A percentile compares a stretch with the other conserved stretches of the same genome.
phyloP scores from a whole-genome alignment of 2,329 filamentous ascomycete species.

The Cryphonectria nitschkei region DNA sequence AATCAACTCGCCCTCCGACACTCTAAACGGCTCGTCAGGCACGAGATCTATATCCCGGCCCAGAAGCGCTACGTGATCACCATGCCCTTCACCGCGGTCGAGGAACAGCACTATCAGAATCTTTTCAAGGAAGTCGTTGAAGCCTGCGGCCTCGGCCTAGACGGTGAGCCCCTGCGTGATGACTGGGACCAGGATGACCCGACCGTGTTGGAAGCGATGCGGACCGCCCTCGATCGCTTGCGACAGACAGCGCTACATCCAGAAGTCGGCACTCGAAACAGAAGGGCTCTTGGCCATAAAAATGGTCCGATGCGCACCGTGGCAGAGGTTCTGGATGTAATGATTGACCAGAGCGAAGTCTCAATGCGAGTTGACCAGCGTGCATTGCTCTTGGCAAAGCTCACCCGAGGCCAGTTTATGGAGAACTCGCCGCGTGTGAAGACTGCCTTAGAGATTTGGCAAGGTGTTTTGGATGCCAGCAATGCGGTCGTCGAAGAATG shows the following conservation, averaged over 20 bases:
- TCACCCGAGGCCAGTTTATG: conserved; percentile 76
- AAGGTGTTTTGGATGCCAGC: conserved; percentile 55
- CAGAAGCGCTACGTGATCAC: conserved; percentile 89
- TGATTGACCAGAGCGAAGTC: conserved; percentile 84
- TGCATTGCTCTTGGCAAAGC: conserved; percentile 61
- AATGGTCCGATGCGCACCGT: conserved; percentile 77
- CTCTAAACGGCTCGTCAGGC: conserved; percentile 78
- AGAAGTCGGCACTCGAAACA: conserved; percentile 72
- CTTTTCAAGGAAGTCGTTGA: conserved; percentile 77
- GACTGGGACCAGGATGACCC: conserved; percentile 68
- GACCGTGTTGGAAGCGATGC: conserved; percentile 69
- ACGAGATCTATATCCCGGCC: conserved; percentile 77
- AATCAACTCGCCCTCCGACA: conserved; percentile 76
- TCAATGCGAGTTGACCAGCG: conserved; percentile 71
- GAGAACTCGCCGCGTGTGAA: conserved; percentile 72
- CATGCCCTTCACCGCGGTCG: conserved; percentile 85
- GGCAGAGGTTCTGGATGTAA: conserved; percentile 82
- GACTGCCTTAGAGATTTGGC: conserved; percentile 73
- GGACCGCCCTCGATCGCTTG: conserved; percentile 74
- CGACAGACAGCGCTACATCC: conserved; percentile 86
- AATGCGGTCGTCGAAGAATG: conserved; percentile 63
- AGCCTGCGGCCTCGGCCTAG: conserved; percentile 65
- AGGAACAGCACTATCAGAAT: conserved; percentile 84
- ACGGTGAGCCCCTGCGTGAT: conserved; percentile 63
- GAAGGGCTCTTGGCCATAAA: conserved; percentile 64